Base-by-base conservation (phyloP, 768 basidiomycete species). In the Lepiota venenata region DNA sequence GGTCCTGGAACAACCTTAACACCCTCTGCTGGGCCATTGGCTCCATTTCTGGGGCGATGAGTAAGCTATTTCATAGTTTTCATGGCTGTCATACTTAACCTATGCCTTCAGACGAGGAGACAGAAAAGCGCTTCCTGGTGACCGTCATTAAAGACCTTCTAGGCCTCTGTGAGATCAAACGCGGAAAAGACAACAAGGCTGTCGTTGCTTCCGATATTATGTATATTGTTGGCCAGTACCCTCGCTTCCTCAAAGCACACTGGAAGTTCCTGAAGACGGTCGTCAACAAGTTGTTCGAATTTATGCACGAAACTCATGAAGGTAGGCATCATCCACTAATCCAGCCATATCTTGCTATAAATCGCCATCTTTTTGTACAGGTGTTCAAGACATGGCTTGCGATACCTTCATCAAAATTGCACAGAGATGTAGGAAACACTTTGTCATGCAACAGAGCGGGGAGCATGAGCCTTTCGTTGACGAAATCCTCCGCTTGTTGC, bases 191-290 rank as follows among this genome's bases (percentile, higher is more conserved):
- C 74, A 98, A 99, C 82, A 99, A 99, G 69, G 97, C 97, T 3
- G 94, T 98, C 58, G 96, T 98, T 61, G 92, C 92, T 7, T 93
- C 91, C 22, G 88, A 93, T 64, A 93, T 93, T 68, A 93, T 93
- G 91, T 99, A 99, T 69, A 99, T 98, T 64, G 97, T 99, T 59
- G 97, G 97, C 47, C 97, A 99, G 73, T 99, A 99, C 66, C 97
- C 97, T 42, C 87, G 97, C 35, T 99, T 98, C 84, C 84, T 99
- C 65, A 98, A 98, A 70, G 97, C 97, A 15, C 97, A 99, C 69
- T 99, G 97, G 97, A 99, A 98, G 74, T 99, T 99, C 82, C 75
- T 99, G 66, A 99, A 99, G 79, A 98, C 97, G 2, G 97, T 99
- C 51, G 96, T 99, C 58, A 99, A 98, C 75, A 99, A 99, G 71